Conservation (phyloP, 2,329 filamentous ascomycete species). For the Penicillium sp. region DNA sequence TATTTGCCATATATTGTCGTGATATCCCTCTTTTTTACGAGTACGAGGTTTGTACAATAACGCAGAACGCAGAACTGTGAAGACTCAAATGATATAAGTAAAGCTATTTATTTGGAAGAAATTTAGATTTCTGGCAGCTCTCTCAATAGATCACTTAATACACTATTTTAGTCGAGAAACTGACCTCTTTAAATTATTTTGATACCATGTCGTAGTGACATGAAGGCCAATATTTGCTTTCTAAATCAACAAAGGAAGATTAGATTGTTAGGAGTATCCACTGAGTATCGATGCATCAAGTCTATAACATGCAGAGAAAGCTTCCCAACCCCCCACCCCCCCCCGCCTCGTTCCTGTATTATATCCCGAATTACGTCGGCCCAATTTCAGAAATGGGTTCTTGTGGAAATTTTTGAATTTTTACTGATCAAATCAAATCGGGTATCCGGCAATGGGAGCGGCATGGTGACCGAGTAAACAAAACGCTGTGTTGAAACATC, state of each 20-base stretch:
- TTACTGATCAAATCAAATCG: slow-evolving; percentile 28
- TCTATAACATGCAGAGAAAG: background rate
- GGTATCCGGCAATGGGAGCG: slow-evolving; percentile 34
- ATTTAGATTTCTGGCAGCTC: too few species aligned
- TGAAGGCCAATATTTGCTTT: too few species aligned
- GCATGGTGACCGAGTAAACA: slow-evolving; percentile 16
- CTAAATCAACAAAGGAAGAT: too few species aligned
- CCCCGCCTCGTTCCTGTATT: background rate
- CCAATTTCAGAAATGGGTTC: background rate
- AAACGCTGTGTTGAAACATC: slow-evolving; percentile 31
- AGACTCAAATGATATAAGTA: background rate
- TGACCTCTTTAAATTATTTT: too few species aligned
- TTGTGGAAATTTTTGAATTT: slow-evolving; percentile 3
- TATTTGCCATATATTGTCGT: slow-evolving; percentile 13
- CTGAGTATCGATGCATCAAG: too few species aligned
- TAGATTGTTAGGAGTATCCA: background rate
- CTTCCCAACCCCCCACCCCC: too few species aligned
- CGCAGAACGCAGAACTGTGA: slow-evolving; percentile 5
- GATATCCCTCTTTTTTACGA: slow-evolving; percentile 20
- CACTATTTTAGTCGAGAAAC: too few species aligned
- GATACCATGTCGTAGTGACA: too few species aligned
- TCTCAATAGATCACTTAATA: too few species aligned
- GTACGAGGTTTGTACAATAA: slow-evolving; percentile 18
- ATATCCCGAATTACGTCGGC: background rate
- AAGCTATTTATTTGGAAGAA: background rate